Evolutionary conservation across 108 stramenopile genomes (phyloP).

Genomic region (Cyclotella kingstonii): DNA sequence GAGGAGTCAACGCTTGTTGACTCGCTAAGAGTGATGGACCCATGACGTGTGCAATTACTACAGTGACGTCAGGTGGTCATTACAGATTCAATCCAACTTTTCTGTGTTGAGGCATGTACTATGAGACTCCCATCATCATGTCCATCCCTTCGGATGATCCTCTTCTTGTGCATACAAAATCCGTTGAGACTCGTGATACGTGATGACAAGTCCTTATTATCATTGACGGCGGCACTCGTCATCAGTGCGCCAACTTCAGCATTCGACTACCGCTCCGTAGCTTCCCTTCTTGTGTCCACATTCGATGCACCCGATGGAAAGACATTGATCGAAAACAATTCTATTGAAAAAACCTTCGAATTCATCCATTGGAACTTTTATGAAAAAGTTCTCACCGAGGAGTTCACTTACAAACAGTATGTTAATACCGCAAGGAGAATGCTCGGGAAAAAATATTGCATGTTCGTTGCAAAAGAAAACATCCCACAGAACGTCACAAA

Average conservation of each 20-base stretch:
- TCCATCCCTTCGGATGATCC: too few relatives aligned
- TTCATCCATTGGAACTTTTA: conserved; percentile 27
- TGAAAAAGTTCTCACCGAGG: conserved; percentile 40
- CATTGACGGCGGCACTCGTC: conserved; percentile 3
- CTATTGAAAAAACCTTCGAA: conserved; percentile 7
- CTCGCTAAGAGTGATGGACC: too few relatives aligned
- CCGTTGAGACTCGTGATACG: too few relatives aligned
- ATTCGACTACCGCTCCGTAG: conserved; percentile 31
- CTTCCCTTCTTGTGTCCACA: conserved; percentile 31
- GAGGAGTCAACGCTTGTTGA: too few relatives aligned
- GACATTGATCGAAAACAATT: neutral
- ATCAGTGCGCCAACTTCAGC: conserved; percentile 33
- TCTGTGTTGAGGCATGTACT: too few relatives aligned
- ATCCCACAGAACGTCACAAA: neutral
- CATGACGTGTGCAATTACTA: too few relatives aligned
- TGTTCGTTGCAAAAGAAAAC: conserved; percentile 46
- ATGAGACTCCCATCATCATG: too few relatives aligned
- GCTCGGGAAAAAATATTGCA: conserved; percentile 54
- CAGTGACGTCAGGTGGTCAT: too few relatives aligned
- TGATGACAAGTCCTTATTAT: too few relatives aligned
- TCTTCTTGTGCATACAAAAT: too few relatives aligned
- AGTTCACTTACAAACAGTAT: conserved; percentile 47
- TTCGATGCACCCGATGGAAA: conserved; percentile 22
- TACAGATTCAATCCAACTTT: too few relatives aligned
- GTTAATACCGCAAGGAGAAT: conserved; percentile 38